Evolutionary conservation across 2,329 filamentous ascomycete species (phyloP).

Genomic region (Colletotrichum higginsianum): DNA sequence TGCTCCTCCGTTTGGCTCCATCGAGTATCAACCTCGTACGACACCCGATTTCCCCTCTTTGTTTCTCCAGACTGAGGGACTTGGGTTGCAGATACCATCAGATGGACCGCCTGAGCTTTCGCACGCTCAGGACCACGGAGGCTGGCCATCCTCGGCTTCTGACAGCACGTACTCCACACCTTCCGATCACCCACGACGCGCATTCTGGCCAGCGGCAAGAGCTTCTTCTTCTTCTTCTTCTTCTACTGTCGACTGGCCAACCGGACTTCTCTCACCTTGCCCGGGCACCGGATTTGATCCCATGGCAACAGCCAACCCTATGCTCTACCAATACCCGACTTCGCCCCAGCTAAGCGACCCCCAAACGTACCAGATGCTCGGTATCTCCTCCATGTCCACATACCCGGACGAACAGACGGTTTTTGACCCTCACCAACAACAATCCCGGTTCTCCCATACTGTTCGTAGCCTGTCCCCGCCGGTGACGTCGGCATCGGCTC

Average conservation of each 20-base stretch:
- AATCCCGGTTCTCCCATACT: slow-evolving; percentile 57
- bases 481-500: slow-evolving; percentile 58
- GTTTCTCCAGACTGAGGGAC: slow-evolving; percentile 38
- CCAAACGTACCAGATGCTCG: slow-evolving; percentile 53
- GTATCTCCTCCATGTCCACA: slow-evolving; percentile 52
- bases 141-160: slow-evolving; percentile 61
- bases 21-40: slow-evolving; percentile 43
- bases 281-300: slow-evolving; percentile 46
- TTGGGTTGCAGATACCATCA: slow-evolving; percentile 32
- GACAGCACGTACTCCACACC: slow-evolving; percentile 65
- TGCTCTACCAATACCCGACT: slow-evolving; percentile 51
- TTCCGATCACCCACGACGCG: slow-evolving; percentile 54
- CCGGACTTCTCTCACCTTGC: slow-evolving; percentile 49
- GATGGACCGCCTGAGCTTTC: slow-evolving; percentile 41
- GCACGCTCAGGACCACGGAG: slow-evolving; percentile 54
- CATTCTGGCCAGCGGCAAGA: slow-evolving; percentile 44
- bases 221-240: slow-evolving; percentile 16
- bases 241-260: slow-evolving; percentile 51
- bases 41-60: slow-evolving; percentile 36
- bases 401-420: slow-evolving; percentile 56
- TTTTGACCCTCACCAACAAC: slow-evolving; percentile 53
- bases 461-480: slow-evolving; percentile 67
- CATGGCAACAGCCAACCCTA: slow-evolving; percentile 46
- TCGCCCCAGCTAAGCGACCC: slow-evolving; percentile 46
- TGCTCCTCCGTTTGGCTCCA: slow-evolving; percentile 24